Evolutionary conservation across 2,329 filamentous ascomycete species (phyloP), one percentile per base, ranked within the genome.

Genomic region (Xylaria sp.): DNA sequence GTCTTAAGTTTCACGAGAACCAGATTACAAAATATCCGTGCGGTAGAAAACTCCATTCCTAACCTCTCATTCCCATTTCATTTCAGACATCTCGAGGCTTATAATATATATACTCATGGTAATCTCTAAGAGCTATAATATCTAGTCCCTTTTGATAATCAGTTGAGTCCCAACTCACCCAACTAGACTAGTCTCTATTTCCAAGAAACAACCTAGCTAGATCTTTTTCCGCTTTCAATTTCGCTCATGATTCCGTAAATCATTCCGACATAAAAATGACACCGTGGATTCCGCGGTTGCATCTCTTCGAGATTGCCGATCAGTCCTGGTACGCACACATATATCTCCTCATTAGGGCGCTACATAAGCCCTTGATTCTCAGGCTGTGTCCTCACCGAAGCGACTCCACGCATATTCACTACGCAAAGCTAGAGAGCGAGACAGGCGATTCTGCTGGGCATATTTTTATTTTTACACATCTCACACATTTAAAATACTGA

Each of bases 241-340:
- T 31, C 20, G 15, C 10, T 33, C 10, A 49, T 27, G 10, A 27
- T 29, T 6, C 17, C 15, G 2, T 6, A 17, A 44, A 17, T 4
- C 4, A 44, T 39, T 39, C 36, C 29, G n/a, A 6, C 29, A 20
- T 20, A 39, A 69, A 22, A 73, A 73, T 75, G 73, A 60, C 71
- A 47, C 82, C 86, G 55, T 79, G 84, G 44, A 76, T 87, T 62
- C 87, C 86, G 7, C 85, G 87, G 9, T 80, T 89, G 77, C 87
- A 91, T 75, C 83, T 90, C 71, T 89, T 88, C 69, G 89, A 92
- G 81, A 88, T 91, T 68, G 85, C 89, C 70, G 89, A 92, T 74
- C 87, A 90, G 77, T 72, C 84, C 62, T 91, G 89, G 89, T 90
- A 80, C 4, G 53, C 29, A 27, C 29, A 27, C 42, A 39, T 17